These are phyloP conservation scores for Haplosporangium gracile DNA, from an alignment of 192 early-diverging fungal genomes.

Conservation along the genomic window DNA sequence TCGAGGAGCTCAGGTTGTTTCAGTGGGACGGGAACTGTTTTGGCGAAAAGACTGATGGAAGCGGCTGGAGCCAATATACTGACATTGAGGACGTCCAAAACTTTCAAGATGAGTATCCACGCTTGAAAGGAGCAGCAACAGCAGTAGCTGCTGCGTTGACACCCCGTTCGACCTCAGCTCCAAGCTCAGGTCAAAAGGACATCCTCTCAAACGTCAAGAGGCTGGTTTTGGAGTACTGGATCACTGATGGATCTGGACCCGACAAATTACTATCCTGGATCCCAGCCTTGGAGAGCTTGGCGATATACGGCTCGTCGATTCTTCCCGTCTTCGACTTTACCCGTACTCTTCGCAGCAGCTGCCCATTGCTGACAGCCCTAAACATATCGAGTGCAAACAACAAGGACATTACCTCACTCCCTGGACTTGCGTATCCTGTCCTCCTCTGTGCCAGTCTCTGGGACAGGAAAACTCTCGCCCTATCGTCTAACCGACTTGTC, in stretches of 20 bases:
- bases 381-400: background rate
- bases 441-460: background rate
- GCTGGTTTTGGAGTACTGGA: background rate
- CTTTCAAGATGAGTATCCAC: background rate
- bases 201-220: background rate
- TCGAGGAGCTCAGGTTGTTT: background rate
- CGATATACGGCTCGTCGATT: background rate
- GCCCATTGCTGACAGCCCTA: background rate
- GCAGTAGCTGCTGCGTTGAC: background rate
- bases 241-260: background rate
- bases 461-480: background rate
- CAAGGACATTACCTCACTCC: background rate
- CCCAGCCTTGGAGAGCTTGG: background rate
- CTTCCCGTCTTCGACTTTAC: background rate
- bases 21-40: background rate
- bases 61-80: background rate
- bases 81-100: background rate
- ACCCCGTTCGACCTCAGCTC: background rate
- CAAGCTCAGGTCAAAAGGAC: background rate
- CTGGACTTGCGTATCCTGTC: background rate
- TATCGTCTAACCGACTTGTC: background rate
- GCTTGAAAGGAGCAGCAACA: background rate
- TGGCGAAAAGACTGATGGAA: background rate
- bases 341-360: background rate
- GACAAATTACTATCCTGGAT: background rate